A percentile compares a stretch with the other conserved stretches of the same genome.
Evolutionary conservation across 306 rosid species (phyloP).

Genomic region (Mimosa bimucronata): DNA sequence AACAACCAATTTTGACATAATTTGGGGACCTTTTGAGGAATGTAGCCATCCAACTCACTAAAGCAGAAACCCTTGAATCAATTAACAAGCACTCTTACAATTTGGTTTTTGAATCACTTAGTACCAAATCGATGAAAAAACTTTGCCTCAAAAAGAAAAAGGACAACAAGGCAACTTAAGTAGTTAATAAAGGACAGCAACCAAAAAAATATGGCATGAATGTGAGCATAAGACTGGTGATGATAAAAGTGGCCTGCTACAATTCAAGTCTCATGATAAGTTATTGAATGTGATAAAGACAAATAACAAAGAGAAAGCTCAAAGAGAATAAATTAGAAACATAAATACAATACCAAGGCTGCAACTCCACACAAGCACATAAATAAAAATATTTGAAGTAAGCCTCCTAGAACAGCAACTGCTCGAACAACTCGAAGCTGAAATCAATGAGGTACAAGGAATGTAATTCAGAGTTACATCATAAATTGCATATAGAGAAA

Average conservation of each 20-base stretch:
- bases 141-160: background rate
- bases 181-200: background rate
- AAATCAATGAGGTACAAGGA: slow-evolving; percentile 35
- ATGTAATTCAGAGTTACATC: slow-evolving; percentile 15
- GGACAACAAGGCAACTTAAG: background rate
- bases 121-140: background rate
- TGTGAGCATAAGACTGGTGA: slow-evolving; percentile 6
- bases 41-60: background rate
- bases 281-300: slow-evolving; percentile 15
- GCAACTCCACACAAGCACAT: slow-evolving; percentile 93
- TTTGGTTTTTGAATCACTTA: background rate
- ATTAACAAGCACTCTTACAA: background rate
- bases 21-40: background rate
- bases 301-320: slow-evolving; percentile 35
- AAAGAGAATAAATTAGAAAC: slow-evolving; percentile 7
- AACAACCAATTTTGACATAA: background rate
- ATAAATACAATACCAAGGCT: slow-evolving; percentile 67
- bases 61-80: background rate
- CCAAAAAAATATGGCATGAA: background rate
- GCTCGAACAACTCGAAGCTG: slow-evolving; percentile 93
- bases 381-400: slow-evolving; percentile 90
- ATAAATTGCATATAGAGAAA: slow-evolving; percentile 20
- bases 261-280: slow-evolving; percentile 24
- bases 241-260: slow-evolving; percentile 11
- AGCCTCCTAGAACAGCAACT: slow-evolving; percentile 92